These are phyloP conservation scores for Lactarius sp. DNA, from an alignment of 768 basidiomycete species.

Conservation along the genomic window DNA sequence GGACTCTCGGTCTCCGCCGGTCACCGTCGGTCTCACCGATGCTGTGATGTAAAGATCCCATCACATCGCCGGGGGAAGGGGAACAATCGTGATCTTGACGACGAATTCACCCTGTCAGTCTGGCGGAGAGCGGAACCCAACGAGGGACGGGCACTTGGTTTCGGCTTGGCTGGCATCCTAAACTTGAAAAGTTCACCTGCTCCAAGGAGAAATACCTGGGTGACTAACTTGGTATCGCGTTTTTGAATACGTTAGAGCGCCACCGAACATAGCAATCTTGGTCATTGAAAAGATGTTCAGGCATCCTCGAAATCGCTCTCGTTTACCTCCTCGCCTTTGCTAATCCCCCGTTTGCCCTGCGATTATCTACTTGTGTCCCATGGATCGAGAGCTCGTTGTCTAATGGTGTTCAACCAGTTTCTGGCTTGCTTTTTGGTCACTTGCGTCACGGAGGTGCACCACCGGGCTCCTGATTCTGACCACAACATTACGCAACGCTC, in stretches of 20 bases:
- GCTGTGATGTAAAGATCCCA: not conserved
- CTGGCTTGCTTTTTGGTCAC: not conserved
- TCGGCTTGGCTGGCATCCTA: not conserved
- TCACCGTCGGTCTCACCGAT: not conserved
- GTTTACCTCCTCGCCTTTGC: not conserved
- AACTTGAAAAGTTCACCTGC: not conserved
- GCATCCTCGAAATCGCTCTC: not conserved
- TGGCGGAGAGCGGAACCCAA: not conserved
- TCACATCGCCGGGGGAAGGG: not conserved
- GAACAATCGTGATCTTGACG: not conserved
- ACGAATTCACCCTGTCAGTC: not conserved
- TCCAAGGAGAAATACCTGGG: not conserved
- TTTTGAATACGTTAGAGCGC: not conserved
- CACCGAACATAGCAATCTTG: not conserved
- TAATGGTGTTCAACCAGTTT: not conserved
- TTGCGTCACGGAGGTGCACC: not conserved
- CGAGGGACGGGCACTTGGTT: not conserved
- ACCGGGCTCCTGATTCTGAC: not conserved
- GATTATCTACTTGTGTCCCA: not conserved
- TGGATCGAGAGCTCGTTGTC: not conserved
- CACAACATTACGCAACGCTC: not conserved
- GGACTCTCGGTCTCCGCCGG: constrained; percentile 8
- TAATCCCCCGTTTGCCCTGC: not conserved
- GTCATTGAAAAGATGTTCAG: not conserved
- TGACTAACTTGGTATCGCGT: not conserved